Conservation (phyloP, 306 rosid species). For the Comarum palustre region DNA sequence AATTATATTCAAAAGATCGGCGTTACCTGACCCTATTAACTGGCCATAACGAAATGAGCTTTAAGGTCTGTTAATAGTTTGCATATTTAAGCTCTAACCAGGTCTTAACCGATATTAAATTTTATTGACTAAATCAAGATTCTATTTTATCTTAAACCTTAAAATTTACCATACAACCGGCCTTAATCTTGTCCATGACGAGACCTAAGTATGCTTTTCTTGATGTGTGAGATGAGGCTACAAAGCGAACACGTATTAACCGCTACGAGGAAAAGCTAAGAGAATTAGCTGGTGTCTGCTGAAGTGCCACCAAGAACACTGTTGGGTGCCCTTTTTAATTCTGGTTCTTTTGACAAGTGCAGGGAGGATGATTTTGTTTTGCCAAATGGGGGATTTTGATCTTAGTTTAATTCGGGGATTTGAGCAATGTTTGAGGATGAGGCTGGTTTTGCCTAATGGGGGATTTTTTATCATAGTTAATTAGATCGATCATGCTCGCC, state of each 20-base stretch:
- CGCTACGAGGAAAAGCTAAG: slow-evolving; percentile 6
- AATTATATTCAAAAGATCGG: too few species aligned
- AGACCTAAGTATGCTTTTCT: too few species aligned
- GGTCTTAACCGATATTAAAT: too few species aligned
- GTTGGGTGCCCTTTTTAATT: not conserved
- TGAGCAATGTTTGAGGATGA: not conserved
- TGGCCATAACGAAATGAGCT: too few species aligned
- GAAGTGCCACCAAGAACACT: not conserved
- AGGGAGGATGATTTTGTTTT: not conserved
- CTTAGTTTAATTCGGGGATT: not conserved
- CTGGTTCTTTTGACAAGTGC: not conserved
- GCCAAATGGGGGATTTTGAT: not conserved
- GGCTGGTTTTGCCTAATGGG: not conserved
- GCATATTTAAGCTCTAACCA: too few species aligned
- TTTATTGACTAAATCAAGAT: too few species aligned
- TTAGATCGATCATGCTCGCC: not conserved
- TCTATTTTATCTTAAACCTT: too few species aligned
- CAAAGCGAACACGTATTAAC: slow-evolving; percentile 25
- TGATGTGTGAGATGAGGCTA: slow-evolving; percentile 27
- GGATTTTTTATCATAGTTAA: not conserved
- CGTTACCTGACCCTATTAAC: too few species aligned
- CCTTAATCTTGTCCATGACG: too few species aligned
- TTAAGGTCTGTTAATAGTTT: too few species aligned
- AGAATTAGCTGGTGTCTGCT: not conserved
- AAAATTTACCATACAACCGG: too few species aligned